Percentiles rank a stretch among this genome's conserved stretches.
Evolutionary conservation across 2,329 filamentous ascomycete species (phyloP).

Genomic region (Chrysosporium keratinophilum): DNA sequence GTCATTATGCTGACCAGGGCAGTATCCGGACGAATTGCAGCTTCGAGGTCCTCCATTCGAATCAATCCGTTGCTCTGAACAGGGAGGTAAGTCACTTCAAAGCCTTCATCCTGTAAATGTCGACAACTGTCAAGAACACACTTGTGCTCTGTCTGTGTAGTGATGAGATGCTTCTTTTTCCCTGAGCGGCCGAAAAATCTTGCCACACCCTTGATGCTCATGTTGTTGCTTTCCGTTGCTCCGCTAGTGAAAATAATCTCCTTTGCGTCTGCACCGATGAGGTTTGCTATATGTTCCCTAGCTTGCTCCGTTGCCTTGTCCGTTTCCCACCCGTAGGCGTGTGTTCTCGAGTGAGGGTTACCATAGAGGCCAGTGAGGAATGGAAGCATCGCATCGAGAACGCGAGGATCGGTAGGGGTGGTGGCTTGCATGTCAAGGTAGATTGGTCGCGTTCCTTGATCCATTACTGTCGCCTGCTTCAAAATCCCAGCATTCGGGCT

Average conservation of each 20-base stretch:
- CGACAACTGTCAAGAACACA: slow-evolving; percentile 95
- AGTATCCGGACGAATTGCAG: slow-evolving; percentile 82
- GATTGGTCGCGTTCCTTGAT: slow-evolving; percentile 84
- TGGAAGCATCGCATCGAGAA: slow-evolving; percentile 92
- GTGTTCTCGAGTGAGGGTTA: slow-evolving; percentile 93
- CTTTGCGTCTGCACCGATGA: slow-evolving; percentile 91
- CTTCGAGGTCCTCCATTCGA: slow-evolving; percentile 71
- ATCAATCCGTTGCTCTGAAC: slow-evolving; percentile 81
- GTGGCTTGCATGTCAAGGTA: slow-evolving; percentile 98
- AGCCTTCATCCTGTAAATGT: slow-evolving; percentile 93
- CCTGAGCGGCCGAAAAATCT: slow-evolving; percentile 85
- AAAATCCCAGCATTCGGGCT: slow-evolving; percentile 75
- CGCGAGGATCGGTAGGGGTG: slow-evolving; percentile 85
- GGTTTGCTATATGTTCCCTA: slow-evolving; percentile 65
- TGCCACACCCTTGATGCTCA: slow-evolving; percentile 98
- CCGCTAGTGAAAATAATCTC: slow-evolving; percentile 99
- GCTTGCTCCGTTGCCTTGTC: slow-evolving; percentile 88
- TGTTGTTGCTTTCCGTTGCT: slow-evolving; percentile 97
- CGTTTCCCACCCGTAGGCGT: slow-evolving; percentile 97
- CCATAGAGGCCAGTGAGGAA: slow-evolving; percentile 89
- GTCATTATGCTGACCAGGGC: slow-evolving; percentile 94
- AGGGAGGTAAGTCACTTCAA: slow-evolving; percentile 91
- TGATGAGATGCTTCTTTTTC: slow-evolving; percentile 98
- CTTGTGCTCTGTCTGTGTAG: slow-evolving; percentile 96
- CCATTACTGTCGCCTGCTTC: slow-evolving; percentile 86